Conservation (phyloP, 768 basidiomycete species). For the Leccinum boreale region DNA sequence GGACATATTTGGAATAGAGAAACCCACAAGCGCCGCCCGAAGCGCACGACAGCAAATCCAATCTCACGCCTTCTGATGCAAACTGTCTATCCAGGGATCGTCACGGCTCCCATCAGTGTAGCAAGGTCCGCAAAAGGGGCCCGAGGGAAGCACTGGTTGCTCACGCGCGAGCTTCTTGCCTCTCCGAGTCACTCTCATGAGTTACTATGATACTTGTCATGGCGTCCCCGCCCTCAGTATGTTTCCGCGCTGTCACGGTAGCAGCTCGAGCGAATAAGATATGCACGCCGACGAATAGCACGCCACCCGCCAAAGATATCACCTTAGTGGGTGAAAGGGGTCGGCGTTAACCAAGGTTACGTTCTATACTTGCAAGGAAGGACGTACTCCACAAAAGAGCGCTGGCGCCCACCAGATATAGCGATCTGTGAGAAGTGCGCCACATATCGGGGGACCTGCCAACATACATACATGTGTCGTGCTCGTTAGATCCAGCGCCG, state of each 20-base stretch:
- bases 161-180: neutral
- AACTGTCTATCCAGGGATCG: neutral
- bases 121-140: neutral
- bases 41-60: neutral
- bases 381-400: slow-evolving; percentile 44
- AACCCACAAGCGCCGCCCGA: neutral
- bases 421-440: slow-evolving; percentile 46
- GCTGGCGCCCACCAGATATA: slow-evolving; percentile 59
- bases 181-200: neutral
- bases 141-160: neutral
- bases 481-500: too few species aligned
- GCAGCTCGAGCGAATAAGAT: neutral
- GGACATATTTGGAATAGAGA: neutral
- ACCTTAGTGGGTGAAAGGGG: slow-evolving; percentile 2
- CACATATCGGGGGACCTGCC: slow-evolving; percentile 53
- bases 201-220: neutral
- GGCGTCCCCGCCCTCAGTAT: neutral
- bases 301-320: slow-evolving; percentile 1
- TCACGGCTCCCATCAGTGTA: neutral
- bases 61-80: neutral
- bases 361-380: neutral
- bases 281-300: slow-evolving; percentile 15
- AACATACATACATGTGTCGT: slow-evolving; percentile 13
- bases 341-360: neutral
- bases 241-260: too few species aligned